phyloP scores from a whole-genome alignment of 192 early-diverging fungal species.

The Cetraspora pellucida region DNA sequence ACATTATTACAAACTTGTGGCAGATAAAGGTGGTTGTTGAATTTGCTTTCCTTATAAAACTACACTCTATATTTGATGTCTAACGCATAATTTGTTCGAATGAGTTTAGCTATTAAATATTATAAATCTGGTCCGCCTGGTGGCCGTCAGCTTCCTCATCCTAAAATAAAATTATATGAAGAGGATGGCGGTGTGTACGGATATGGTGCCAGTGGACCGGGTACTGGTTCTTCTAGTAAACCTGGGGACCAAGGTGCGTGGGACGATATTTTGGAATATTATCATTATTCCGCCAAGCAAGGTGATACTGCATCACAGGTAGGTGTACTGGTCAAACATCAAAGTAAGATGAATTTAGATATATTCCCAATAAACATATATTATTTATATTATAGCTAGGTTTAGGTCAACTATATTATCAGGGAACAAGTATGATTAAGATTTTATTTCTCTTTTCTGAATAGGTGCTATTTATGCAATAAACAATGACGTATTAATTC shows the following conservation, averaged over 20 bases:
- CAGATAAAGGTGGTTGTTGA: slow-evolving; percentile 64
- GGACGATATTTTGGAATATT: slow-evolving; percentile 80
- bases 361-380: neutral
- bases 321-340: neutral
- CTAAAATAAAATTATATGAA: slow-evolving; percentile 72
- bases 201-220: slow-evolving; percentile 66
- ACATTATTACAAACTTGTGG: slow-evolving; percentile 78
- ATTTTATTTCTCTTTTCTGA: too few relatives aligned
- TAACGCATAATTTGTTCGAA: neutral
- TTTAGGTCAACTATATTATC: slow-evolving; percentile 82
- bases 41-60: neutral
- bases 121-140: slow-evolving; percentile 78
- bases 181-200: slow-evolving; percentile 86
- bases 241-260: slow-evolving; percentile 54
- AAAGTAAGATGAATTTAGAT: neutral
- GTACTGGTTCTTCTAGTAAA: slow-evolving; percentile 30
- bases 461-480: too few relatives aligned
- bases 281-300: slow-evolving; percentile 67
- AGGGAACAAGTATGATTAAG: slow-evolving; percentile 51
- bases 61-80: neutral
- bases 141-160: slow-evolving; percentile 71
- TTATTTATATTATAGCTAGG: slow-evolving; percentile 50
- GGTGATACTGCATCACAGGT: slow-evolving; percentile 64
- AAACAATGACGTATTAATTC: too few relatives aligned
- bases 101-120: slow-evolving; percentile 63